A percentile compares a stretch with the other conserved stretches of the same genome.
phyloP scores from a whole-genome alignment of 768 basidiomycete genomes.

The Rhodocollybia butyracea region DNA sequence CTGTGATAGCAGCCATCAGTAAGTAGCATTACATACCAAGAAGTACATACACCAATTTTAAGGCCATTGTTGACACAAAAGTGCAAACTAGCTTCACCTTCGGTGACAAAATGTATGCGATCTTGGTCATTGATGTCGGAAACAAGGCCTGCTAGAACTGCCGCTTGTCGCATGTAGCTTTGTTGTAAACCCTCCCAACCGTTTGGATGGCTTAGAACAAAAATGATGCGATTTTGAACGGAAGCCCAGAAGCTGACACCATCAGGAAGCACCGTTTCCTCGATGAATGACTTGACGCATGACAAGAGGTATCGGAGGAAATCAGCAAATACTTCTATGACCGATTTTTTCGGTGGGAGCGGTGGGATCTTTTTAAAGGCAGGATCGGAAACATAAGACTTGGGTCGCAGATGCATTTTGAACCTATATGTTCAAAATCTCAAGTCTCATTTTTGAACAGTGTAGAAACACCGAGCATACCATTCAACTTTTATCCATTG shows the following conservation, averaged over 20 bases:
- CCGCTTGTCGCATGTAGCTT: conserved; percentile 50
- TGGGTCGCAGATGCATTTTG: conserved; percentile 35
- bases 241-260: conserved; percentile 44
- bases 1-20: conserved; percentile 1
- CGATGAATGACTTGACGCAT: conserved; percentile 44
- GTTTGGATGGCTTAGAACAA: conserved; percentile 60
- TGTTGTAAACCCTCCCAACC: conserved; percentile 66
- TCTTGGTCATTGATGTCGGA: conserved; percentile 35
- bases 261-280: conserved; percentile 39
- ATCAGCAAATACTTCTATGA: conserved; percentile 43
- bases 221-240: conserved; percentile 40
- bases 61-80: conserved; percentile 50
- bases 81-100: conserved; percentile 62
- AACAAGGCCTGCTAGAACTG: conserved; percentile 48
- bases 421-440: conserved; percentile 29
- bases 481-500: conserved; percentile 46
- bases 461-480: conserved; percentile 23
- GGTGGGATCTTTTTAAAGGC: conserved; percentile 26
- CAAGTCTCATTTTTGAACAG: background rate
- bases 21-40: conserved; percentile 9
- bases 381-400: conserved; percentile 12
- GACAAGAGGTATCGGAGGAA: conserved; percentile 46
- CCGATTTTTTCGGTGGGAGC: conserved; percentile 39
- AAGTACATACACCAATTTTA: conserved; percentile 27
- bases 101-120: conserved; percentile 53